Evolutionary conservation across 202 grass and related monocot species (phyloP), one percentile per base, ranked within the genome.

Genomic region (Dendrocalamus latiflorus): DNA sequence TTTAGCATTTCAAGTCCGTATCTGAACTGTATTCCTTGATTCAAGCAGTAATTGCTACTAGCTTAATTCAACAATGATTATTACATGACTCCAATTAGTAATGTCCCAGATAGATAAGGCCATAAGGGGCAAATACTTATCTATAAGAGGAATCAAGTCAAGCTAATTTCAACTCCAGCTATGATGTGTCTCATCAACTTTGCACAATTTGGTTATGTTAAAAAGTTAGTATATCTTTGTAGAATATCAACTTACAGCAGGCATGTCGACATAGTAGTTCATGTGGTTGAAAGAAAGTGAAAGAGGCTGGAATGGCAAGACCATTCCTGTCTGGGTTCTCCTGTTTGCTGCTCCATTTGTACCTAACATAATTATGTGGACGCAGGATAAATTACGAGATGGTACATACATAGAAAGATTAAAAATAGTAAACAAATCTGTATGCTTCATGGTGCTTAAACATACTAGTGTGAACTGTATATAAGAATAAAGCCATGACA

Each of bases 271-370:
- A 56, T 56, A 56, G 53, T 56, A 56, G 20, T 22, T 56, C 53
- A 56, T 56, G 53, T 56, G 53, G 53, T 56, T 56, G 53, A 56
- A 56, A 56, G 53, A 56, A 56, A 56, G 20, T 9, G 53, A 56
- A 56, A 56, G 53, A 56, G 53, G 53, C 1, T 56, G 83, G 76
- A 94, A 94, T 26, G 92, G 92, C 62, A 94, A 58, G 42, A 94
- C 61, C 89, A 94, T 94, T 87, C 92, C 89, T 80, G 30, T 91
- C 72, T 64, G 77, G 38, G 26, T 65, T 59, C 70, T 71, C n/a
- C 45, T 50, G 54, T 70, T 72, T 51, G 36, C 34, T 51, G 64
- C 33, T 54, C 42, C 72, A 42, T 80, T 45, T 30, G 17, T 50
- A 9, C 60, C 75, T 78, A 36, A 50, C 8, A 49, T 20, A 18